phyloP scores from a whole-genome alignment of 768 basidiomycete species.

The Hericium alpestre region DNA sequence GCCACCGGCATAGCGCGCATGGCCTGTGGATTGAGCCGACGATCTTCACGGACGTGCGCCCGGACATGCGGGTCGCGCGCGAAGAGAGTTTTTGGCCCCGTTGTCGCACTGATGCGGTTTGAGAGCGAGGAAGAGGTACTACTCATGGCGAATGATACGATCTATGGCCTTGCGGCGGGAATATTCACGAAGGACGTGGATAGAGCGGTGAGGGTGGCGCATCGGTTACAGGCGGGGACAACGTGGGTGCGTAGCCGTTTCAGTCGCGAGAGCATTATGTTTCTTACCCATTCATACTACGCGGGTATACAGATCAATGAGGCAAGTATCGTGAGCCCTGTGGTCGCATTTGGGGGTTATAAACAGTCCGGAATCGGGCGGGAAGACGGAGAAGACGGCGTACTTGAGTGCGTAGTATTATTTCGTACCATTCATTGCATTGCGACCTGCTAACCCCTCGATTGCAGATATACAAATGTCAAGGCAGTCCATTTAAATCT shows the following conservation, averaged over 20 bases:
- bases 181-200: conserved; percentile 76
- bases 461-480: conserved; percentile 9
- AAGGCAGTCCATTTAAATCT: conserved; percentile 11
- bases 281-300: no score
- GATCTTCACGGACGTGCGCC: conserved; percentile 45
- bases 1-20: conserved; percentile 36
- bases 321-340: conserved; percentile 14
- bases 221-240: conserved; percentile 71
- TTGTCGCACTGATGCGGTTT: conserved; percentile 55
- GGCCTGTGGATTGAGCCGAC: conserved; percentile 57
- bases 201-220: conserved; percentile 61
- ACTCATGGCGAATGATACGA: conserved; percentile 70
- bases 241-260: conserved; percentile 38
- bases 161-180: conserved; percentile 78
- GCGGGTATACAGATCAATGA: conserved; percentile 26
- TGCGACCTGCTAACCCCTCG: neutral
- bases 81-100: conserved; percentile 59
- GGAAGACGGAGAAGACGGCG: conserved; percentile 57
- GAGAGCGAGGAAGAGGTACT: conserved; percentile 51
- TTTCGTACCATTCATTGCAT: neutral
- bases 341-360: conserved; percentile 54
- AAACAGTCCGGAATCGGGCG: conserved; percentile 67
- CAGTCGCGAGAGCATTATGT: no score
- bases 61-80: conserved; percentile 44
- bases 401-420: conserved; percentile 27